Conservation (phyloP, 106 monocot genomes). For the Dioscorea alata region DNA sequence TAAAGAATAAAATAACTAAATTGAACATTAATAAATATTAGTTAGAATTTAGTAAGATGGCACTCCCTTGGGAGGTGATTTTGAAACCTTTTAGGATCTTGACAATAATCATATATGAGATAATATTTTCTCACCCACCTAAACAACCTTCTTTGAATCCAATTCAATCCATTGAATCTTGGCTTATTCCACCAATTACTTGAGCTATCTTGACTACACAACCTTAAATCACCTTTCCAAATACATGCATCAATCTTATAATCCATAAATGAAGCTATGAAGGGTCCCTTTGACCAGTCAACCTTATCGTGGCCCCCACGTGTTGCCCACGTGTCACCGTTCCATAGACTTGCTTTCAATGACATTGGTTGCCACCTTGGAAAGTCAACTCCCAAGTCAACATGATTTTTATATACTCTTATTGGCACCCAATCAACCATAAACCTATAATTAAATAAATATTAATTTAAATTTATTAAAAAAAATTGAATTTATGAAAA, state of each 20-base stretch:
- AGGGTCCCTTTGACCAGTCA: conserved; percentile 62
- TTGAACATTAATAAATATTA: no score
- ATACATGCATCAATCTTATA: conserved; percentile 65
- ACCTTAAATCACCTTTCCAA: conserved; percentile 43
- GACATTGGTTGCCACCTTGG: conserved; percentile 59
- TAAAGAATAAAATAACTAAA: no score
- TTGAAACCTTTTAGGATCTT: conserved; percentile 47
- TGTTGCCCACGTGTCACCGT: conserved; percentile 65
- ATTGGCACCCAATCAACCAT: conserved; percentile 75
- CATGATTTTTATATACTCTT: conserved; percentile 55
- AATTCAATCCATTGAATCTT: conserved; percentile 21
- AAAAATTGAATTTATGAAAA: background rate
- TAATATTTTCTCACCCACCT: conserved; percentile 67
- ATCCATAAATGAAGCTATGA: conserved; percentile 36
- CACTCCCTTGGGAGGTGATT: conserved; percentile 41
- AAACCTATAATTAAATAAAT: conserved; percentile 24
- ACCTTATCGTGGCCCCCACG: conserved; percentile 56
- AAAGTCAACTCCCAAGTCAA: conserved; percentile 42
- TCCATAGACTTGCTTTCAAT: conserved; percentile 54
- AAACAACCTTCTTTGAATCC: conserved; percentile 48
- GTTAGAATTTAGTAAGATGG: conserved; percentile 23
- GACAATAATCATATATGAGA: conserved; percentile 62
- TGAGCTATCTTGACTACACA: conserved; percentile 27
- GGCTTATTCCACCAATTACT: conserved; percentile 56
- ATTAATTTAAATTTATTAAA: background rate